These are phyloP conservation scores for Epithele typhae DNA, from an alignment of 768 basidiomycete species.

Conservation along the genomic window DNA sequence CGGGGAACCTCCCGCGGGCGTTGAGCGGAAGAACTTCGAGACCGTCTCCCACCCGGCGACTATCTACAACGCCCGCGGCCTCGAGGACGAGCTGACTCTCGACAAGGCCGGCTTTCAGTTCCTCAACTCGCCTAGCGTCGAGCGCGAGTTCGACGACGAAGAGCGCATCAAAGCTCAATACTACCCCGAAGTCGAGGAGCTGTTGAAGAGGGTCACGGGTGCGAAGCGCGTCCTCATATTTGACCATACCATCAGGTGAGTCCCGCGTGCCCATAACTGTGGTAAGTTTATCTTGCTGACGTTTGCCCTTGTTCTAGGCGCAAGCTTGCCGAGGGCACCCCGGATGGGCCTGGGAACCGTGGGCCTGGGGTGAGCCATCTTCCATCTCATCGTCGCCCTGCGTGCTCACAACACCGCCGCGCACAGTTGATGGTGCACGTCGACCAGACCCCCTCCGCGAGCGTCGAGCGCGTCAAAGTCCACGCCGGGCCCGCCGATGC, in stretches of 20 bases:
- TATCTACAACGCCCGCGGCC: slow-evolving; percentile 29
- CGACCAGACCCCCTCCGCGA: slow-evolving; percentile 38
- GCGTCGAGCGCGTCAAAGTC: slow-evolving; percentile 32
- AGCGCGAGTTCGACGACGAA: slow-evolving; percentile 39
- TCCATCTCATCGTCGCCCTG: background rate
- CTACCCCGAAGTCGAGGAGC: slow-evolving; percentile 38
- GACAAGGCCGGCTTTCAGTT: slow-evolving; percentile 45
- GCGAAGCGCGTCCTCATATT: slow-evolving; percentile 40
- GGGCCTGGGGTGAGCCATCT: too few relatives aligned
- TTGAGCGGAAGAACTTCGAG: slow-evolving; percentile 26
- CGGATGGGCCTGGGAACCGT: slow-evolving; percentile 1
- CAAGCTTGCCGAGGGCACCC: slow-evolving; percentile 12
- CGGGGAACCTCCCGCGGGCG: slow-evolving; percentile 17
- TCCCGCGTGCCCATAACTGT: too few relatives aligned
- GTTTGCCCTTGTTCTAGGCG: too few relatives aligned
- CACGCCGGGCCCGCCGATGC: slow-evolving; percentile 38
- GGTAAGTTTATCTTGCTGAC: too few relatives aligned
- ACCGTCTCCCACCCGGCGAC: slow-evolving; percentile 20
- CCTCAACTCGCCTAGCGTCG: slow-evolving; percentile 27
- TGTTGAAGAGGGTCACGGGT: slow-evolving; percentile 36
- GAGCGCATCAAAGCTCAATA: slow-evolving; percentile 34
- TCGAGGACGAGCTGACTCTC: slow-evolving; percentile 25
- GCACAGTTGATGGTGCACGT: slow-evolving; percentile 37
- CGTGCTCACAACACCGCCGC: too few relatives aligned
- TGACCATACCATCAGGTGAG: slow-evolving; percentile 40